Evolutionary conservation across 164 flowering plant genomes (phyloP).

Genomic region (Sedum album): DNA sequence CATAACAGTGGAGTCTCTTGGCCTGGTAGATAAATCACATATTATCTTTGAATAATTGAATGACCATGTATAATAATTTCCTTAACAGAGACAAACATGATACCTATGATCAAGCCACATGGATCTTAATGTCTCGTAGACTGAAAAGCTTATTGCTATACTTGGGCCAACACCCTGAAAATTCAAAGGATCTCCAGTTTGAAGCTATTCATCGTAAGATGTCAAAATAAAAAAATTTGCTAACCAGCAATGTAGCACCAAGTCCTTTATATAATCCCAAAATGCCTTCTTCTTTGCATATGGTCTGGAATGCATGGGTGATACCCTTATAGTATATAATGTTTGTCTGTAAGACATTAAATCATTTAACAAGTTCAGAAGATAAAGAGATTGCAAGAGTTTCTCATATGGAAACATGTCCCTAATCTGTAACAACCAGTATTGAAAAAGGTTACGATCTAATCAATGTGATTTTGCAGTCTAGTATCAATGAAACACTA

Average conservation of each 20-base stretch:
- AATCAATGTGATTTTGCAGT: too few species aligned
- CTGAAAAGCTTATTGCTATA: slow-evolving; percentile 64
- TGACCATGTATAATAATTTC: background rate
- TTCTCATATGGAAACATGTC: too few species aligned
- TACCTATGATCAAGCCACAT: slow-evolving; percentile 50
- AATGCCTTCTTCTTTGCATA: slow-evolving; percentile 64
- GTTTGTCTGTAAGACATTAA: slow-evolving; percentile 40
- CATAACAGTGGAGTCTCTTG: slow-evolving; percentile 46
- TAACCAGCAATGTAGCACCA: slow-evolving; percentile 32
- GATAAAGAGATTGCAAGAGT: background rate
- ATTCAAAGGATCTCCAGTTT: background rate
- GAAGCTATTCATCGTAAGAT: background rate
- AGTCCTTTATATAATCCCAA: slow-evolving; percentile 79
- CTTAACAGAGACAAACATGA: background rate
- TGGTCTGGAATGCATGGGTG: slow-evolving; percentile 54
- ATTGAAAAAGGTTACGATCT: too few species aligned
- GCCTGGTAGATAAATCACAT: slow-evolving; percentile 26
- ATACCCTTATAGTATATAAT: slow-evolving; percentile 58
- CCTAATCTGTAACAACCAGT: too few species aligned
- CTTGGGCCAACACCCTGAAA: slow-evolving; percentile 66
- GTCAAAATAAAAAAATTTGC: background rate
- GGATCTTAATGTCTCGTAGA: slow-evolving; percentile 52
- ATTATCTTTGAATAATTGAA: background rate
- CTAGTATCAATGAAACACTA: too few species aligned
- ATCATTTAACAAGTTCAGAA: background rate